Evolutionary conservation across 1,284 basidiomycete species (phyloP), one percentile per base, ranked within the genome.

Genomic region (Marasmius tenuissimus): DNA sequence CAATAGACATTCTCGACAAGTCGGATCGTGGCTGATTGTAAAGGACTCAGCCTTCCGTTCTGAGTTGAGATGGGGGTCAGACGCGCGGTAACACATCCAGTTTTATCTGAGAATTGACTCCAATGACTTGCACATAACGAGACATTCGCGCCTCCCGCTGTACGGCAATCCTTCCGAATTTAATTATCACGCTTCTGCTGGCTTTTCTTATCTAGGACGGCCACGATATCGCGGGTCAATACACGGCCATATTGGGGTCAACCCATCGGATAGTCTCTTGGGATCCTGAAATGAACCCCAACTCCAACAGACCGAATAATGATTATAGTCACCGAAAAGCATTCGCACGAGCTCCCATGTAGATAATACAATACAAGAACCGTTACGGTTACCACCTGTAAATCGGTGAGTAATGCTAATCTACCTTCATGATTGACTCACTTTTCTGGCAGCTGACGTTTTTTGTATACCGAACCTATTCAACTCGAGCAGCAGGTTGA

Each of bases 171-270:
- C 37, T 1, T 18, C 33, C 11, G 37, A 18, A 39, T 12, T 3
- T 12, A 7, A 27, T 63, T 37, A 5, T 34, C 48, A 20, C 2
- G 9, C 35, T 50, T 14, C n/a, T 45, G 16, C 16, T 55, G 5
- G 61, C 14, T 12, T 34, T 3, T 27, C 22, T 47, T 33, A 37
- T 39, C 45, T 18, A 51, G 42, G 52, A 60, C 33, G 33, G 34
- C 22, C 70, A 71, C 47, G 65, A 71, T 27, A 69, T 65, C 47
- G 66, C 63, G 0, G 69, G 68, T 4, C 64, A 72, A 59, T 72
- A 66, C 72, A 73, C 34, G 66, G 69, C 12, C 67, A 67, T 47
- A 58, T 61, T 3, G 71, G 71, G 4, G 65, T 65, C 5, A 68
- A 67, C 18, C 62, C 65, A 22, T 66, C 69, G 37, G n/a, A n/a